Base-by-base conservation (phyloP, 495 filamentous ascomycete genomes). In the Cryomyces antarcticus region DNA sequence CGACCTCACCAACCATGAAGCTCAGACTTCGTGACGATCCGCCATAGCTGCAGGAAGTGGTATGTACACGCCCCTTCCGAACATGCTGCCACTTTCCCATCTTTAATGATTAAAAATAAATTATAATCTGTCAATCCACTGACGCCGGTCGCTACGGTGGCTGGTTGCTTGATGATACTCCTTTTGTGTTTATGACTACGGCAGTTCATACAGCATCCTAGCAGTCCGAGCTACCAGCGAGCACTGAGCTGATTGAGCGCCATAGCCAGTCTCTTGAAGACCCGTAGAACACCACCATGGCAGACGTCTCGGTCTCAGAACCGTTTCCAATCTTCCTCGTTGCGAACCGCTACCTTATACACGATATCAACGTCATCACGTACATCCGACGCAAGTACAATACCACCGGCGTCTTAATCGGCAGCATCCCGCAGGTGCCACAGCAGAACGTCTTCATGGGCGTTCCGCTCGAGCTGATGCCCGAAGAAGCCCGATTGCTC, bases 361-460 rank as follows among this genome's bases (percentile, higher is more conserved):
- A 92, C 65, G 84, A 88, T 56, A 72, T 82, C 54, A 72, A 87
- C 42, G 47, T 73, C 38, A 77, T 92, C 38, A 80, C 80, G 53
- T 75, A 83, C 63, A 64, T 93, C 46, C 78, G 89, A 47, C 73
- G 77, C 30, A 66, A 74, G 51, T 69, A 95, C 62, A 75, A 85
- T 57, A 92, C 94, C 52, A 83, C 82, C 52, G 85, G 86, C 41
- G 82, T 89, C 24, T 64, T 95, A 39, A 78, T 79, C 38, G 89
- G 89, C 36, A 82, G 79, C 3, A 73, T 95, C 35, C 85, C 92
- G 3, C 89, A 94, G 61, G 73, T 79, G 36, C 85, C 88, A 5
- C 83, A 88, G 51, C 89, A 97, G 59, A 97, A 95, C 65, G 69
- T 94, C 41, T 95, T 96, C 57, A 69, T 86, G 45, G 83, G 89